phyloP scores from a whole-genome alignment of 1,284 basidiomycete genomes.

The Ganoderma resinaceum region DNA sequence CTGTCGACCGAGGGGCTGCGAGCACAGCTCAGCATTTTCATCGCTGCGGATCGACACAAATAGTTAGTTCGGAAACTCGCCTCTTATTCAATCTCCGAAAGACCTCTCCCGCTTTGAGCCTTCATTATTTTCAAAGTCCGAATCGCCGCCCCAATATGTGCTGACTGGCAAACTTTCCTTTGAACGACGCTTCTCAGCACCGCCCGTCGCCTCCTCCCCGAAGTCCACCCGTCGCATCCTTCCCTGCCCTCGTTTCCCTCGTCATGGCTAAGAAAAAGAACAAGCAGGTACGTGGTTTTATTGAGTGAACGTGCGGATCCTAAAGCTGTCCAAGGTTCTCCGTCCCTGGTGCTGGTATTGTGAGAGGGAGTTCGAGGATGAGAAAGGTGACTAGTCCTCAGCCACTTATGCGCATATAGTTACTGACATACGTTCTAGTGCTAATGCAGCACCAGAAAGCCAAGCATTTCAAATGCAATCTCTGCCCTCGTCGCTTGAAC shows the following conservation, averaged over 20 bases:
- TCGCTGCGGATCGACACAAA: background rate
- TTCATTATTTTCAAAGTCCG: background rate
- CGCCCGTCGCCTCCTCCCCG: background rate
- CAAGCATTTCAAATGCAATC: slow-evolving; percentile 97
- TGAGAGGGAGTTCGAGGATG: slow-evolving; percentile 98
- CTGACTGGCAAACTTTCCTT: slow-evolving; percentile 19
- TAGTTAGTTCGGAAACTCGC: background rate
- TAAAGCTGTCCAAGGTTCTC: slow-evolving; percentile 62
- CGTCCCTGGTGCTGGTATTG: slow-evolving; percentile 99
- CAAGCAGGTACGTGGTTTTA: slow-evolving; percentile 61
- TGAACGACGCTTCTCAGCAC: slow-evolving; percentile 16
- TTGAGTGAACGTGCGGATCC: slow-evolving; percentile 1
- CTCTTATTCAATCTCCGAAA: slow-evolving; percentile 7
- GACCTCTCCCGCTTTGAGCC: background rate
- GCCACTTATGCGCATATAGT: background rate
- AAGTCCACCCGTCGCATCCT: background rate
- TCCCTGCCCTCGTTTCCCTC: background rate
- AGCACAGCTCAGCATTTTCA: background rate
- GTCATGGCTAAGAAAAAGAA: slow-evolving; percentile 84
- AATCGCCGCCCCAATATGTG: background rate
- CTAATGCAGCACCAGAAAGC: slow-evolving; percentile 99
- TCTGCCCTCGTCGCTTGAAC: slow-evolving; percentile 95
- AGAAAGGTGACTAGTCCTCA: slow-evolving; percentile 71
- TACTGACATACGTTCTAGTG: slow-evolving; percentile 56
- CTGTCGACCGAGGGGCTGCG: background rate